Conservation (phyloP, 768 basidiomycete species). For the Russula emetica region DNA sequence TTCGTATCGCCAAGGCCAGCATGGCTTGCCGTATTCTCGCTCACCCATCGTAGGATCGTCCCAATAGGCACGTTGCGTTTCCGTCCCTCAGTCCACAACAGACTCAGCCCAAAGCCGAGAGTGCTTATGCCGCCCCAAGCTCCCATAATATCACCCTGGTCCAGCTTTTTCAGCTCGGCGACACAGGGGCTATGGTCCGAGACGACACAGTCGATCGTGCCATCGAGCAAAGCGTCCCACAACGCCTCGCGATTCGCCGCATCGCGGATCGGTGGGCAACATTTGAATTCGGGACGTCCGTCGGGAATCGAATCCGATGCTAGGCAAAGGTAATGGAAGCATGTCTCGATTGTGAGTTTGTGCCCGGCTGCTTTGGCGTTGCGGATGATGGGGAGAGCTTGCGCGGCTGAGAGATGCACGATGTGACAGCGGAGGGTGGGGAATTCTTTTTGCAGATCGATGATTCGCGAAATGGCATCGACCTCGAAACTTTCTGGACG, state of each 20-base stretch:
- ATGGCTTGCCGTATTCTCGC: slow-evolving; percentile 69
- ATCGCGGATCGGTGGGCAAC: slow-evolving; percentile 89
- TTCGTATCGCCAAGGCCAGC: slow-evolving; percentile 68
- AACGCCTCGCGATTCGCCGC: slow-evolving; percentile 65
- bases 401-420: slow-evolving; percentile 88
- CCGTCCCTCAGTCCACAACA: slow-evolving; percentile 82
- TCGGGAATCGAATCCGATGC: slow-evolving; percentile 66
- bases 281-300: slow-evolving; percentile 86
- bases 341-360: slow-evolving; percentile 90
- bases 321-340: slow-evolving; percentile 93
- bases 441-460: slow-evolving; percentile 53
- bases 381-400: slow-evolving; percentile 72
- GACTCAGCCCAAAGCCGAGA: slow-evolving; percentile 81
- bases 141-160: slow-evolving; percentile 75
- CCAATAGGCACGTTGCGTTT: slow-evolving; percentile 55
- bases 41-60: slow-evolving; percentile 72
- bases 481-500: slow-evolving; percentile 78
- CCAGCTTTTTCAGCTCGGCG: slow-evolving; percentile 70
- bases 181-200: slow-evolving; percentile 96
- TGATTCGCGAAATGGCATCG: slow-evolving; percentile 76
- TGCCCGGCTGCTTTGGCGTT: slow-evolving; percentile 59
- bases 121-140: slow-evolving; percentile 96
- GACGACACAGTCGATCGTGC: slow-evolving; percentile 86
- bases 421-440: slow-evolving; percentile 82
- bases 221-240: slow-evolving; percentile 78